Evolutionary conservation across 805 yeast species (phyloP).

Genomic region (Candida stauntonica): DNA sequence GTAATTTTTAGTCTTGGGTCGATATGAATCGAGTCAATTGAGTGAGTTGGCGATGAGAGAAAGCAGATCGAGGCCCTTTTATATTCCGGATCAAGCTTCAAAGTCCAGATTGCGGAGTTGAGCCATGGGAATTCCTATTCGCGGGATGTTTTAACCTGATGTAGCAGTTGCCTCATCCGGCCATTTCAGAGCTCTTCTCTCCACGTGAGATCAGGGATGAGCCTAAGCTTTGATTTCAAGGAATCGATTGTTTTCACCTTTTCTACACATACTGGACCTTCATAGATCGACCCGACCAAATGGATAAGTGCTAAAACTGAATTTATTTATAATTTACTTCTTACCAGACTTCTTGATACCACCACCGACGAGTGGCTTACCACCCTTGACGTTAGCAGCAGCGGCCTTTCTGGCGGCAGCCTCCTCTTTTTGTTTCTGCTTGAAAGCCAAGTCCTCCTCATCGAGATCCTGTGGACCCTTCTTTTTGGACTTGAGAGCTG

Average conservation of each 20-base stretch:
- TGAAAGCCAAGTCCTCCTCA: conserved; percentile 87
- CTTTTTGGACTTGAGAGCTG: conserved; percentile 60
- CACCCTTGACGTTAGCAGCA: conserved; percentile 81
- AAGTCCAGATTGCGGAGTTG: not conserved
- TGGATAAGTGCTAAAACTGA: no score
- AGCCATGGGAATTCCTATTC: not conserved
- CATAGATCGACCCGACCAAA: no score
- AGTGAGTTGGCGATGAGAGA: not conserved
- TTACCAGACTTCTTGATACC: conserved; percentile 90
- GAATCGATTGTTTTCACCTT: no score
- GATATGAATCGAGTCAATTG: no score
- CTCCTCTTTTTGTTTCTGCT: conserved; percentile 91
- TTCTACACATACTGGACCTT: no score
- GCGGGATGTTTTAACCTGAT: not conserved
- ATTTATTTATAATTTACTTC: no score
- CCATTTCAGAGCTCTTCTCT: no score
- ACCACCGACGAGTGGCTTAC: conserved; percentile 90
- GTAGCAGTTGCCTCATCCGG: not conserved
- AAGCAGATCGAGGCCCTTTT: not conserved
- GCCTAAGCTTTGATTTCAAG: not conserved
- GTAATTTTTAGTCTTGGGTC: no score
- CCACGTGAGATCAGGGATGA: no score
- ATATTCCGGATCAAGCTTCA: no score
- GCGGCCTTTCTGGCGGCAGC: conserved; percentile 90
- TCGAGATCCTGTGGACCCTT: conserved; percentile 71